A percentile compares a stretch with the other conserved stretches of the same genome.
These are phyloP conservation scores for Thinopyrum elongatum DNA, from an alignment of 176 grass and related monocot species.

Conservation along the genomic window DNA sequence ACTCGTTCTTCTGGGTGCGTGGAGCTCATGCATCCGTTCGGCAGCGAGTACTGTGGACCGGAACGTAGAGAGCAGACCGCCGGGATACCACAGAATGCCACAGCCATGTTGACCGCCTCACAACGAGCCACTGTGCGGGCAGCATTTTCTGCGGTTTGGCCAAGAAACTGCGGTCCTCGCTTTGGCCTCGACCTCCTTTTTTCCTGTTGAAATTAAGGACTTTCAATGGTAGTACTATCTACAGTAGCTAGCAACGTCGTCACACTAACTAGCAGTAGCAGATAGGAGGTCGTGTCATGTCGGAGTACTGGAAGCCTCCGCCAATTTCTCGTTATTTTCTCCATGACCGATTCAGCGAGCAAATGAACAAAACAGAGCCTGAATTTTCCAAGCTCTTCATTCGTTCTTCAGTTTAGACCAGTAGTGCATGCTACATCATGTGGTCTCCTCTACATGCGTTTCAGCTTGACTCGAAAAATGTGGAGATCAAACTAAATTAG, in stretches of 20 bases:
- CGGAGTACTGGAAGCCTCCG: too few relatives aligned
- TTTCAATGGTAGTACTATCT: background rate
- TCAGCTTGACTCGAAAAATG: too few relatives aligned
- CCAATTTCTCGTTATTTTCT: too few relatives aligned
- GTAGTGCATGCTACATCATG: too few relatives aligned
- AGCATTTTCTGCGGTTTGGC: slow-evolving; percentile 18
- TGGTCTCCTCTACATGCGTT: too few relatives aligned
- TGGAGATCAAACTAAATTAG: too few relatives aligned
- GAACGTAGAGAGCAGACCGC: background rate
- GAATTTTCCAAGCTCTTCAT: background rate
- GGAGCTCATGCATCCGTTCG: background rate
- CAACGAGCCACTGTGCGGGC: background rate
- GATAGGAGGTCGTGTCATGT: too few relatives aligned
- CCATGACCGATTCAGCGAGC: background rate
- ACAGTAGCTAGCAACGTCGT: too few relatives aligned
- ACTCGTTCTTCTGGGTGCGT: background rate
- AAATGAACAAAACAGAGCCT: background rate
- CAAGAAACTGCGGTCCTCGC: background rate
- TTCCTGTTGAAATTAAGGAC: background rate
- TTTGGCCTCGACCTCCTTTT: background rate
- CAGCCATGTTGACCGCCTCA: background rate
- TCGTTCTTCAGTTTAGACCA: background rate
- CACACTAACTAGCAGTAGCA: too few relatives aligned
- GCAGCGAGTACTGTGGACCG: background rate
- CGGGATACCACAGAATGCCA: background rate